Percentiles rank a stretch among this genome's conserved stretches.
phyloP scores from a whole-genome alignment of 768 basidiomycete species.

The Mycena galopus region DNA sequence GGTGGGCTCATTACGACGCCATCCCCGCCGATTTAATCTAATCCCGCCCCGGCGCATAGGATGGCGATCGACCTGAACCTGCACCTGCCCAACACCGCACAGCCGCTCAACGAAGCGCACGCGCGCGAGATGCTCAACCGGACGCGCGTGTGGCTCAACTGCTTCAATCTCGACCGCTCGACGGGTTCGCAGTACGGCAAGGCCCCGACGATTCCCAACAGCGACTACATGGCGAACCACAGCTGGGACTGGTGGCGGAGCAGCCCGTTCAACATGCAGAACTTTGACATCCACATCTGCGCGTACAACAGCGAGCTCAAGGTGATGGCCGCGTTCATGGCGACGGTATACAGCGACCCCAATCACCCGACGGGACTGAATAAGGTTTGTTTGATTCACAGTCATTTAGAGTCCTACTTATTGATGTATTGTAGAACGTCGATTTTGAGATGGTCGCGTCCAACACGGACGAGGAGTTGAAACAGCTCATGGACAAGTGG shows the following conservation, averaged over 20 bases:
- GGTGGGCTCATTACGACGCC: slow-evolving; percentile 55
- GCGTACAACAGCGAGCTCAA: slow-evolving; percentile 83
- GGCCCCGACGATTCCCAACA: slow-evolving; percentile 80
- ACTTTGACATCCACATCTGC: slow-evolving; percentile 86
- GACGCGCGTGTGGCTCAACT: slow-evolving; percentile 91
- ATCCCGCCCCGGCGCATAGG: slow-evolving; percentile 52
- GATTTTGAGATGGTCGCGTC: slow-evolving; percentile 76
- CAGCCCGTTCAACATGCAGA: slow-evolving; percentile 74
- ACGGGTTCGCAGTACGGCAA: slow-evolving; percentile 92
- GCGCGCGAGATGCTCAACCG: slow-evolving; percentile 91
- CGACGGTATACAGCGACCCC: slow-evolving; percentile 79
- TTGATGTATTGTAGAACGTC: slow-evolving; percentile 57
- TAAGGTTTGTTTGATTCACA: slow-evolving; percentile 60
- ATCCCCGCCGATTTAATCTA: slow-evolving; percentile 17
- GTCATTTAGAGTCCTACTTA: background rate
- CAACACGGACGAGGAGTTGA: slow-evolving; percentile 78
- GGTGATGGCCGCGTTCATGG: slow-evolving; percentile 70
- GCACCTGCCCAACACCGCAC: slow-evolving; percentile 79
- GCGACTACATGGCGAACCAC: slow-evolving; percentile 82
- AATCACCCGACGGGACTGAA: slow-evolving; percentile 82
- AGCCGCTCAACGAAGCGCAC: slow-evolving; percentile 83
- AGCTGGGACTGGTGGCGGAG: slow-evolving; percentile 79
- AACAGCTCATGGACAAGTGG: slow-evolving; percentile 69
- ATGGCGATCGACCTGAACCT: slow-evolving; percentile 92
- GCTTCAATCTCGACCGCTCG: slow-evolving; percentile 92